Evolutionary conservation across 257 asterid genomes (phyloP).

Genomic region (Verbascum thapsus): DNA sequence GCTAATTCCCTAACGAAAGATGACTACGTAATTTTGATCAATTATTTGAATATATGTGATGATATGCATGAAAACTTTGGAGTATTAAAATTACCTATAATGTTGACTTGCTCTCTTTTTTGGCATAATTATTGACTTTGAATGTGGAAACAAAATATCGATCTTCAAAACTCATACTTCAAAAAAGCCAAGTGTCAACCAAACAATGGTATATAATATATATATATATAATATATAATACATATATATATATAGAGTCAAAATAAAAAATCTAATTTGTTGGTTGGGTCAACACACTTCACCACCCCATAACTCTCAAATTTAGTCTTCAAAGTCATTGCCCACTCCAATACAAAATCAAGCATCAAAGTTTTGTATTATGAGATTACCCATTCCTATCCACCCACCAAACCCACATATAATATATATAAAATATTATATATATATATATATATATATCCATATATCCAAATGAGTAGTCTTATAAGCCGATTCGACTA

Average conservation of each 20-base stretch:
- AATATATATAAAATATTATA: too few relatives aligned
- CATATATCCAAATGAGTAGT: too few relatives aligned
- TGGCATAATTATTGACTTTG: slow-evolving; percentile 24
- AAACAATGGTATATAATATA: slow-evolving; percentile 29
- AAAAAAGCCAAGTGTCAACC: slow-evolving; percentile 23
- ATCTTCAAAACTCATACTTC: background rate
- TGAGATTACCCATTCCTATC: slow-evolving; percentile 48
- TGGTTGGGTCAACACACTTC: slow-evolving; percentile 51
- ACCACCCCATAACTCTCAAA: slow-evolving; percentile 37
- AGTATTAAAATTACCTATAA: slow-evolving; percentile 19
- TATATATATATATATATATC: too few relatives aligned
- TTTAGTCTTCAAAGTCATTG: slow-evolving; percentile 34
- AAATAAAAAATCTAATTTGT: background rate
- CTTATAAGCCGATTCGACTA: too few relatives aligned
- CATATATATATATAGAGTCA: background rate
- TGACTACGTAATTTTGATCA: too few relatives aligned
- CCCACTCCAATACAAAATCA: slow-evolving; percentile 38
- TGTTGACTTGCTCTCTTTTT: slow-evolving; percentile 6
- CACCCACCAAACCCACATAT: slow-evolving; percentile 37
- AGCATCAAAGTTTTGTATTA: slow-evolving; percentile 35
- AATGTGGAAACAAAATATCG: slow-evolving; percentile 12
- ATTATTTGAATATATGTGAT: background rate
- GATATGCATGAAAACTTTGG: background rate
- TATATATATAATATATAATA: background rate
- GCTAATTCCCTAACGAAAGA: too few relatives aligned